These are phyloP conservation scores for Wallemia ichthyophaga DNA, from an alignment of 1,284 basidiomycete species.

Conservation along the genomic window DNA sequence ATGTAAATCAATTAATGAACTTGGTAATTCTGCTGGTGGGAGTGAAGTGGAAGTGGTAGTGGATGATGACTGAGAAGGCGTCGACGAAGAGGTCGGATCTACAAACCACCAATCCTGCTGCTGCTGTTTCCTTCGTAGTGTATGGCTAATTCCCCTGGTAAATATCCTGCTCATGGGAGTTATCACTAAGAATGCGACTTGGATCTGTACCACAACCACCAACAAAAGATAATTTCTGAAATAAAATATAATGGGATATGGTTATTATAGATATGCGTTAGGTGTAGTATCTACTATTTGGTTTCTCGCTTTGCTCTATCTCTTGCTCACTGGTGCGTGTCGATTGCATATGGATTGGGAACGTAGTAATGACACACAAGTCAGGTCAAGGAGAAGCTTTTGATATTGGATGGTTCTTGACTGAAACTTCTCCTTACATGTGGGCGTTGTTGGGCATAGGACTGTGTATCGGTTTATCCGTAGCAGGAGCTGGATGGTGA, in stretches of 20 bases:
- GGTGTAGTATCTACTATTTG: constrained; percentile 21
- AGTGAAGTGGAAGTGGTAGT: neutral
- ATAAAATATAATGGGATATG: neutral
- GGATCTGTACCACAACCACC: neutral
- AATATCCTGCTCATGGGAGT: neutral
- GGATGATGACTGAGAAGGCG: neutral
- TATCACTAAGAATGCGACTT: neutral
- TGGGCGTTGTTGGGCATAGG: constrained; percentile 80
- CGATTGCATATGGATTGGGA: neutral
- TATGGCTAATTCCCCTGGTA: neutral
- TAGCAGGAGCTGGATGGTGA: constrained; percentile 81
- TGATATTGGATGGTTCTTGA: constrained; percentile 71
- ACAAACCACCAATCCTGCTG: neutral
- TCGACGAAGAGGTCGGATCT: neutral
- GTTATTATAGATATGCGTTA: neutral
- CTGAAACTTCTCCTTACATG: constrained; percentile 70
- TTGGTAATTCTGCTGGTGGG: neutral
- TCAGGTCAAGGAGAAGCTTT: constrained; percentile 64
- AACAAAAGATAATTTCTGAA: neutral
- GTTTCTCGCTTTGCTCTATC: constrained; percentile 39
- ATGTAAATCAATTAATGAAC: neutral
- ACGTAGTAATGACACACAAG: constrained; percentile 2
- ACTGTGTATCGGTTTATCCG: constrained; percentile 73
- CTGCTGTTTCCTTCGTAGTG: neutral
- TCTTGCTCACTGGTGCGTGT: constrained; percentile 45